phyloP scores from a whole-genome alignment of 2,329 filamentous ascomycete genomes.

The Cordyceps sp. region DNA sequence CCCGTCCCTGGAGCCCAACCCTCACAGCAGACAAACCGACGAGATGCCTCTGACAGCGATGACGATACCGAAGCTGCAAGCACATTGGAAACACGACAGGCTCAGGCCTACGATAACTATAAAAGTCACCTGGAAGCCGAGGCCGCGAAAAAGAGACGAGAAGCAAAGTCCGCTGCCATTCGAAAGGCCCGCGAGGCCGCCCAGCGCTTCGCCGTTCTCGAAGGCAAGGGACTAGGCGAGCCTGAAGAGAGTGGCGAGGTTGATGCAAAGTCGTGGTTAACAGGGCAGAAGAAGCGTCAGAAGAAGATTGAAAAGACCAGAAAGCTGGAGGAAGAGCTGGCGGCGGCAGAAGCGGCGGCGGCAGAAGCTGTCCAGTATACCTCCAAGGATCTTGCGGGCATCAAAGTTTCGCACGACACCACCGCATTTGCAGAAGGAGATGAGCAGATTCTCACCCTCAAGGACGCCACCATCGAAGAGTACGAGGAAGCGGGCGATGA shows the following conservation, averaged over 20 bases:
- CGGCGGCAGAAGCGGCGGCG: constrained; percentile 52
- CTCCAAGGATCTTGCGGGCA: constrained; percentile 69
- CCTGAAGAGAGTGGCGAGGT: constrained; percentile 45
- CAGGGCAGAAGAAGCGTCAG: constrained; percentile 81
- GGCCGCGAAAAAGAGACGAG: constrained; percentile 58
- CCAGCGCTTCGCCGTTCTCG: constrained; percentile 56
- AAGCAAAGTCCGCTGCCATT: constrained; percentile 66
- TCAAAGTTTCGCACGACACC: constrained; percentile 82
- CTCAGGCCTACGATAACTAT: constrained; percentile 58
- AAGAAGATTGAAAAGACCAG: constrained; percentile 74
- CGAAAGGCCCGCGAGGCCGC: constrained; percentile 78
- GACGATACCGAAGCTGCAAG: constrained; percentile 61
- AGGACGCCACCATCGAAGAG: constrained; percentile 73
- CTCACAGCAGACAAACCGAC: constrained; percentile 12
- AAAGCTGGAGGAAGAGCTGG: constrained; percentile 57
- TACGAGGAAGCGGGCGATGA: constrained; percentile 82
- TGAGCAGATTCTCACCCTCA: constrained; percentile 87
- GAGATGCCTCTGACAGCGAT: constrained; percentile 36
- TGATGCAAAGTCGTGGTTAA: constrained; percentile 76
- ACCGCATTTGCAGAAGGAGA: constrained; percentile 65
- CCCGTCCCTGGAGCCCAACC: constrained; percentile 55
- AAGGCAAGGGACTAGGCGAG: constrained; percentile 76
- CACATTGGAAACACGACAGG: constrained; percentile 69
- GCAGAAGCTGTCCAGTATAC: constrained; percentile 57
- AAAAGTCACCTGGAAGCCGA: constrained; percentile 51